Conservation (phyloP, 2,329 filamentous ascomycete genomes). For the Exophiala sp. region DNA sequence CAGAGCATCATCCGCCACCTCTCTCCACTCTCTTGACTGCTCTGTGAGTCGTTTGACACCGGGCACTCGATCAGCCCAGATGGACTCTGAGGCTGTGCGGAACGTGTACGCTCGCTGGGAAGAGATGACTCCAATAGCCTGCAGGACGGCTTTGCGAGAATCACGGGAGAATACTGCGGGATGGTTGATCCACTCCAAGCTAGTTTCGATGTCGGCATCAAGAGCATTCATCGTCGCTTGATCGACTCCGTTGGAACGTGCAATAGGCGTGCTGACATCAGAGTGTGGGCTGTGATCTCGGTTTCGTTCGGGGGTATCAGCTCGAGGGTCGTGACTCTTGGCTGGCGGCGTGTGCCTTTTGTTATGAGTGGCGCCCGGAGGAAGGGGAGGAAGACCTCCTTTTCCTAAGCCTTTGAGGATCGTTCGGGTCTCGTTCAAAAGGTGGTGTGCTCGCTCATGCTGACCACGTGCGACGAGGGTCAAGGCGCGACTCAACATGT, state of each 20-base stretch:
- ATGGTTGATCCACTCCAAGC: slow-evolving; percentile 95
- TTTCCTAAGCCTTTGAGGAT: slow-evolving; percentile 96
- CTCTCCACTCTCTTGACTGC: slow-evolving; percentile 85
- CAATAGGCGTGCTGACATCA: slow-evolving; percentile 40
- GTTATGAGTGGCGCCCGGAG: slow-evolving; percentile 53
- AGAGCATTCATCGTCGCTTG: slow-evolving; percentile 75
- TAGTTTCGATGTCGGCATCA: slow-evolving; percentile 84
- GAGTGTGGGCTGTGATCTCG: slow-evolving; percentile 36
- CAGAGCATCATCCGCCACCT: slow-evolving; percentile 65
- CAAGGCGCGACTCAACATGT: slow-evolving; percentile 91
- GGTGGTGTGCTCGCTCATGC: slow-evolving; percentile 87
- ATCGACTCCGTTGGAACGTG: slow-evolving; percentile 67
- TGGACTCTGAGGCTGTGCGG: slow-evolving; percentile 79
- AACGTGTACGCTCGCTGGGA: slow-evolving; percentile 93
- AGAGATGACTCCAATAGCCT: slow-evolving; percentile 94
- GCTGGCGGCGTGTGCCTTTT: slow-evolving; percentile 38
- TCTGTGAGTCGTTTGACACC: slow-evolving; percentile 81
- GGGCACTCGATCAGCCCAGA: slow-evolving; percentile 80
- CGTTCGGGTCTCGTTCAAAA: slow-evolving; percentile 87
- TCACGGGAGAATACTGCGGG: slow-evolving; percentile 92
- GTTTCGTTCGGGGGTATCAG: slow-evolving; percentile 37
- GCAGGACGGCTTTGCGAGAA: slow-evolving; percentile 89
- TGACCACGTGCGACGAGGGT: slow-evolving; percentile 88
- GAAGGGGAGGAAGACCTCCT: slow-evolving; percentile 85
- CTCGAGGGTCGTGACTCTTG: slow-evolving; percentile 34